Base-by-base conservation (phyloP, 2,329 filamentous ascomycete genomes). In the Tympanopsis confertula region DNA sequence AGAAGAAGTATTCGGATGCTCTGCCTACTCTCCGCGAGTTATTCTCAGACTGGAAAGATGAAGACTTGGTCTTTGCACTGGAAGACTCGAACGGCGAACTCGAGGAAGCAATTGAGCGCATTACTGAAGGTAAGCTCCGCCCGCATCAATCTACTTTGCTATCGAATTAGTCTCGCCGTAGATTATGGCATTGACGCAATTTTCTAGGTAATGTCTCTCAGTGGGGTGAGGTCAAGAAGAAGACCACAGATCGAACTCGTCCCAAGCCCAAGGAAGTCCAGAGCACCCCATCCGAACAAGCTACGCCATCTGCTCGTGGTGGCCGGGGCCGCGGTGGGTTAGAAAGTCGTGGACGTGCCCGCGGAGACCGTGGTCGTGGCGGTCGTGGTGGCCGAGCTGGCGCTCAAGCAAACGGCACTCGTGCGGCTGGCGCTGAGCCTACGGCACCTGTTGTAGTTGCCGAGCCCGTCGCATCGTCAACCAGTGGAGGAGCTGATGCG, bases 1-100 rank as follows among this genome's bases (percentile, higher is more conserved):
- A 78, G 65, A 72, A 71, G 57, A 71, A 74, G 55, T 78, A 78
- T 50, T 57, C 65, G 42, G 58, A 61, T 42, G 68, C 73, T 54
- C 58, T 81, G 50, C 61, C 62, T 44, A 71, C 68, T 53, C 60
- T 80, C 47, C 76, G 71, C 56, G 76, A 79, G 56, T 65, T 80
- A 54, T 80, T 79, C 58, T 68, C 73, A 33, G 74, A 76, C 55
- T 81, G 76, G 76, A 74, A 71, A 46, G 74, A 78, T 47, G 71
- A 75, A 47, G 76, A 81, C 54, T 62, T 81, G 33, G 66, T 80
- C 41, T 75, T 79, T 49, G 76, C 74, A 35, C 58, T 81, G 44
- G 66, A 80, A 53, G 76, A 81, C 56, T 62, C 62, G 35, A 57
- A 66, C 42, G 65, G 65, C 44, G 62, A 66, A 45, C 54, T 67